Evolutionary conservation across 352 stramenopile genomes (phyloP).

Genomic region (Blastocystis sp.): DNA sequence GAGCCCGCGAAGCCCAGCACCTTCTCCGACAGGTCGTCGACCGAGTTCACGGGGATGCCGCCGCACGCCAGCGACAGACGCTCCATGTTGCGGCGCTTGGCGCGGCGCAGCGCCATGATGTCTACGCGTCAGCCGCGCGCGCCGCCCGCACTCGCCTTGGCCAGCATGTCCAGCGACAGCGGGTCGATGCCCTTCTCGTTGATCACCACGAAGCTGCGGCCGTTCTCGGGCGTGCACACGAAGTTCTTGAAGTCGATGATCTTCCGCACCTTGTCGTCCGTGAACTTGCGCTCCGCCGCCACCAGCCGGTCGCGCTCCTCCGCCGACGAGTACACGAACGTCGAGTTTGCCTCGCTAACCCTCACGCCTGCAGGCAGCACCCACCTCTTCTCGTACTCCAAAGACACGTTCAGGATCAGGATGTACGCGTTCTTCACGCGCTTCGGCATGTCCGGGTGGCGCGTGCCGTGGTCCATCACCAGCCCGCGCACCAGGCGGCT

Average conservation of each 20-base stretch:
- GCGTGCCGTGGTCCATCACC: slow-evolving; percentile 93
- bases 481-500: slow-evolving; percentile 78
- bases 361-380: neutral
- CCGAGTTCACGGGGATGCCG: slow-evolving; percentile 92
- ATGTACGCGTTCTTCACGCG: slow-evolving; percentile 92
- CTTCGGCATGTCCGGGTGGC: slow-evolving; percentile 97
- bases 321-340: slow-evolving; percentile 97
- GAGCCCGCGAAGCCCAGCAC: slow-evolving; percentile 92
- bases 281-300: slow-evolving; percentile 88
- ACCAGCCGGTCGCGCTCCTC: slow-evolving; percentile 96
- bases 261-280: slow-evolving; percentile 86
- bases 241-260: slow-evolving; percentile 97
- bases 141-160: slow-evolving; percentile 82
- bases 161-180: slow-evolving; percentile 96
- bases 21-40: slow-evolving; percentile 91
- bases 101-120: slow-evolving; percentile 91
- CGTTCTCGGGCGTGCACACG: slow-evolving; percentile 89
- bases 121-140: slow-evolving; percentile 72
- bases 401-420: slow-evolving; percentile 97
- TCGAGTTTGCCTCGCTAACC: slow-evolving; percentile 86
- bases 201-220: slow-evolving; percentile 96
- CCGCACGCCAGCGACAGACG: slow-evolving; percentile 95
- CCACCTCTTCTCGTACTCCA: slow-evolving; percentile 98
- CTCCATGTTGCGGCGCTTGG: slow-evolving; percentile 99
- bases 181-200: slow-evolving; percentile 99